Base-by-base conservation (phyloP, 768 basidiomycete species). In the Paxillus involutus region DNA sequence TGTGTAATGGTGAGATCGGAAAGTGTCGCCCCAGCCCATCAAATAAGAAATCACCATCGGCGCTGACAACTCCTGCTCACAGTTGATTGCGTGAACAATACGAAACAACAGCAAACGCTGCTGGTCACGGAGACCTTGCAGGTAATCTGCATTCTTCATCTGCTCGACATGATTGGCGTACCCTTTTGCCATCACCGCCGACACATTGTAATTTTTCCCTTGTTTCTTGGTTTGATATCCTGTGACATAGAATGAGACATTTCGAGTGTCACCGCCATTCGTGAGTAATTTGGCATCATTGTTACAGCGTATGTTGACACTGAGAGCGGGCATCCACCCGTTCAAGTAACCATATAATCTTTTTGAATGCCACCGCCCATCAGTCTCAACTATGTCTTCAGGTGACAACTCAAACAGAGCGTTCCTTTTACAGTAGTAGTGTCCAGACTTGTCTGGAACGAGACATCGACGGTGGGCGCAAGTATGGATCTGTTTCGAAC, bases 201-300 rank as follows among this genome's bases (percentile, higher is more conserved):
- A 72, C 3, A 62, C 37, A 44, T 80, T 80, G 29, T 59, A 66
- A 0, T 65, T 58, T 10, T 59, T 56, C 8, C 51, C 44, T 47
- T 78, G 76, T 40, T 75, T 76, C 57, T 81, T 81, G 0, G 72
- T 65, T 0, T 69, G 59, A 51, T 80, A 80, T 0, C 51, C 57
- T 0, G 73, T 71, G 1, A 74, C 64, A 44, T 82, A 82, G 47
- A 61, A 76, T 0, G 69, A 60, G 0, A 76, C 54, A 3, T 68
- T 60, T 24, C 62, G 66, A 0, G 75, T 77, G 0, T 75, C 72
- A 0, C 6, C 19, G 0, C 69, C 72, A 48, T 70, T 71, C 4
- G 68, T 63, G 0, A 80, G 49, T 0, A 79, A 47, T 47, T 80
- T 78, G 4, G 61, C 46, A 53, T 80, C 73, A 36, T 76, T 66